Conservation (phyloP, 1,139 yeast genomes). For the Hansenula sp. region DNA sequence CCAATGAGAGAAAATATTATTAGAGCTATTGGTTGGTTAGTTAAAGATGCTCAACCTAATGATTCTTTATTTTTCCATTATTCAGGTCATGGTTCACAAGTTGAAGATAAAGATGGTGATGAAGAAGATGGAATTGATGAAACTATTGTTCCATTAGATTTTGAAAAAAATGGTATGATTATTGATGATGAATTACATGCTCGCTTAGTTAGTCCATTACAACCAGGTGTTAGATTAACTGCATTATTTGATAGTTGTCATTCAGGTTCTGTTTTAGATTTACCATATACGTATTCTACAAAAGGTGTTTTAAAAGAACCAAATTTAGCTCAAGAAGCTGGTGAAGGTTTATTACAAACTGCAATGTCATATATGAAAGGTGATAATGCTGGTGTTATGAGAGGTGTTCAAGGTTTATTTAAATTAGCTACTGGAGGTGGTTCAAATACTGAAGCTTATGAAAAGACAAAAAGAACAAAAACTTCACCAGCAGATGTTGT, state of each 20-base stretch:
- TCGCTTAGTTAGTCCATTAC: constrained; percentile 71
- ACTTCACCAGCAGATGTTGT: constrained; percentile 88
- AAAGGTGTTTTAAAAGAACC: constrained; percentile 91
- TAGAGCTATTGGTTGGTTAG: constrained; percentile 90
- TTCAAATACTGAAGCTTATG: constrained; percentile 30
- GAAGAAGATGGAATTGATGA: constrained; percentile 90
- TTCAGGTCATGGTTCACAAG: constrained; percentile 92
- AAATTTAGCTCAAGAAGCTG: constrained; percentile 80
- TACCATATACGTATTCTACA: constrained; percentile 87
- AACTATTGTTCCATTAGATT: constrained; percentile 88
- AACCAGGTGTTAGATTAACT: constrained; percentile 80
- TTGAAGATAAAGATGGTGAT: constrained; percentile 78
- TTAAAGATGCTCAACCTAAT: constrained; percentile 76
- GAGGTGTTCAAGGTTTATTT: constrained; percentile 46
- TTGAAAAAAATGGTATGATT: constrained; percentile 66
- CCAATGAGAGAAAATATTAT: constrained; percentile 79
- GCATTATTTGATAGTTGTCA: constrained; percentile 92
- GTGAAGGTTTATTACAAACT: constrained; percentile 68
- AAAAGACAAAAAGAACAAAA: constrained; percentile 49
- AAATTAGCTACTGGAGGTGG: constrained; percentile 38
- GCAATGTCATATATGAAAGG: constrained; percentile 71
- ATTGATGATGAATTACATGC: constrained; percentile 85
- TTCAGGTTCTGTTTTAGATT: constrained; percentile 85
- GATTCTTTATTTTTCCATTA: constrained; percentile 84
- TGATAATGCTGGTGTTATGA: constrained; percentile 53